Base-by-base conservation (phyloP, 345 rosid species). In the Clausena lansium region DNA sequence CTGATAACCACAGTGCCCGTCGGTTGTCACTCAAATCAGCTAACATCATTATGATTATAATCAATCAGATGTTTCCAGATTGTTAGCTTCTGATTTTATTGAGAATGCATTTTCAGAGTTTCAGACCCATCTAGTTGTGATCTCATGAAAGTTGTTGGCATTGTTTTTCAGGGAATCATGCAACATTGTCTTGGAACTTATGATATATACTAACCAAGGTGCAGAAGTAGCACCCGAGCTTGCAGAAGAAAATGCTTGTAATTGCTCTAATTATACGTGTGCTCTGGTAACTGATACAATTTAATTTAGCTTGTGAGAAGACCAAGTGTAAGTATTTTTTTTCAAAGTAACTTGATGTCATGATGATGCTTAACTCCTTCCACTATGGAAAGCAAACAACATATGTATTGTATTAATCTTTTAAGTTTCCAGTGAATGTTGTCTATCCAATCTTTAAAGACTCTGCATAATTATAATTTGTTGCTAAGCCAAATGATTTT, bases 81-180 rank as follows among this genome's bases (percentile, higher is more conserved):
- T 27, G 47, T 5, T n/a, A 74, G 32, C 20, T 14, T 70, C 17
- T 71, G 33, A 24, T 64, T 24, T 50, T 28, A 2, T 63, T 57
- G 61, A 20, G 11, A 59, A 10, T 30, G 27, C 13, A 47, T 6
- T 76, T 52, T 61, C 2, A 9, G 47, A 36, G 66, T 60, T 28
- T 67, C 55, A 36, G 22, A 22, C 2, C 59, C 32, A 9, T 19
- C 11, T 19, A 66, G 27, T 52, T 45, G 76, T 24, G 25, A 70
- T 75, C 76, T 47, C 50, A 72, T 75, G 14, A 30, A 72, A 50
- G 19, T 45, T 50, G 27, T 33, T 77, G 58, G 30, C 73, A 7
- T 65, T 77, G 52, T 79, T 76, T 76, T 77, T 27, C 82, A 85
- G 88, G 88, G 84, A 71, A 63, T 81, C 70, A 75, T 83, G 81